Evolutionary conservation across 345 rosid genomes (phyloP).

Genomic region (Litchi chinensis): DNA sequence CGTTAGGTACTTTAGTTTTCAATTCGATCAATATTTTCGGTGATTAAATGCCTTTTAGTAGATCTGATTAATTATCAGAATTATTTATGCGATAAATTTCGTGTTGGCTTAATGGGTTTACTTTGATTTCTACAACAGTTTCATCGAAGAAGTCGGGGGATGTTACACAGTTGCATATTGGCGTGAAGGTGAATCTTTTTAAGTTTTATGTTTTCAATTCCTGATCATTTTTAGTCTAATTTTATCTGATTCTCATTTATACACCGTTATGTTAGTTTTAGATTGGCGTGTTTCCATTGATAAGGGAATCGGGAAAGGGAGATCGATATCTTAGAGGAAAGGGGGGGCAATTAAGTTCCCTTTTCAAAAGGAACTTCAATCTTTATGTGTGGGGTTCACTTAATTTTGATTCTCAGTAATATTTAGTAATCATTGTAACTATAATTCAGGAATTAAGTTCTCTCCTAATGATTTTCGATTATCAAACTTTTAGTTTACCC

Average conservation of each 20-base stretch:
- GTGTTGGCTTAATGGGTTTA: neutral
- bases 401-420: no score
- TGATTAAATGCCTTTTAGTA: neutral
- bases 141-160: slow-evolving; percentile 70
- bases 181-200: slow-evolving; percentile 64
- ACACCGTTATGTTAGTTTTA: neutral
- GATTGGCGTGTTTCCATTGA: no score
- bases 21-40: neutral
- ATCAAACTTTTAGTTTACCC: neutral
- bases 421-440: no score
- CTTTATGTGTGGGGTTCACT: no score
- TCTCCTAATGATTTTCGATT: no score
- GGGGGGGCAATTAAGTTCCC: no score
- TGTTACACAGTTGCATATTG: slow-evolving; percentile 87
- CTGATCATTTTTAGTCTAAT: neutral
- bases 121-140: slow-evolving; percentile 35
- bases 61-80: slow-evolving; percentile 9
- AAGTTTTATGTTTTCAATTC: neutral
- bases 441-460: no score
- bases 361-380: no score
- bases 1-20: slow-evolving; percentile 32
- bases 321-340: no score
- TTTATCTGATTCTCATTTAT: neutral
- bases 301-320: no score
- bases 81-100: neutral